phyloP scores from a whole-genome alignment of 2,329 filamentous ascomycete species.

The Arthrocladium fulminans region DNA sequence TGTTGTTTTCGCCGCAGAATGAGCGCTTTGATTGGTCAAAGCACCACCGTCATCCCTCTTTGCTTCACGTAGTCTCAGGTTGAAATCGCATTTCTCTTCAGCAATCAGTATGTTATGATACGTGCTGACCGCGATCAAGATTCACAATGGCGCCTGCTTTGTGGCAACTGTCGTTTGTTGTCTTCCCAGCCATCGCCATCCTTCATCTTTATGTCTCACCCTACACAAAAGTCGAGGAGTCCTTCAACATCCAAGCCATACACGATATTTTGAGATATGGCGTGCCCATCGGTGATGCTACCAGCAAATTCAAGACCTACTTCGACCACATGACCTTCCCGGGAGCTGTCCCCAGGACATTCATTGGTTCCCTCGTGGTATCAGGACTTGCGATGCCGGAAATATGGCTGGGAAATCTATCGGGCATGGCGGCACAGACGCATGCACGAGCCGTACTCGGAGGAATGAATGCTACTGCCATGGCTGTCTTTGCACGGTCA shows the following conservation, averaged over 20 bases:
- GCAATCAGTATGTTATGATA: not conserved
- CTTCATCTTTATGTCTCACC: conserved; percentile 67
- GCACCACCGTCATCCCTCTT: not conserved
- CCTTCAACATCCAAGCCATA: conserved; percentile 89
- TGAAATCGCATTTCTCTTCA: not conserved
- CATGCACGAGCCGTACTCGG: conserved; percentile 67
- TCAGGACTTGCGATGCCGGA: conserved; percentile 63
- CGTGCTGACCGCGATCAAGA: not conserved
- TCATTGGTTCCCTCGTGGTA: conserved; percentile 70
- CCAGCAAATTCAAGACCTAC: conserved; percentile 46
- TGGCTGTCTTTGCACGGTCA: conserved; percentile 57
- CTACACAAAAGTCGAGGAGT: conserved; percentile 97
- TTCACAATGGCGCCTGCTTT: conserved; percentile 32
- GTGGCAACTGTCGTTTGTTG: conserved; percentile 33
- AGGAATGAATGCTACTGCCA: conserved; percentile 59
- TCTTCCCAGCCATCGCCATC: conserved; percentile 50
- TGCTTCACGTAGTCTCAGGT: not conserved
- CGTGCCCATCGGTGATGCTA: conserved; percentile 51
- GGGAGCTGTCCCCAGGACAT: conserved; percentile 83
- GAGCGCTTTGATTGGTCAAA: conserved; percentile 2
- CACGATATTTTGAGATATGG: conserved; percentile 84
- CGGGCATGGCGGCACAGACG: conserved; percentile 49
- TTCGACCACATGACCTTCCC: conserved; percentile 92
- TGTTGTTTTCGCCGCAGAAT: conserved; percentile 4
- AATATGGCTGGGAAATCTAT: conserved; percentile 43